Percentiles rank a stretch among this genome's conserved stretches.
Evolutionary conservation across 1,284 basidiomycete species (phyloP).

Genomic region (Volvariella volvacea): DNA sequence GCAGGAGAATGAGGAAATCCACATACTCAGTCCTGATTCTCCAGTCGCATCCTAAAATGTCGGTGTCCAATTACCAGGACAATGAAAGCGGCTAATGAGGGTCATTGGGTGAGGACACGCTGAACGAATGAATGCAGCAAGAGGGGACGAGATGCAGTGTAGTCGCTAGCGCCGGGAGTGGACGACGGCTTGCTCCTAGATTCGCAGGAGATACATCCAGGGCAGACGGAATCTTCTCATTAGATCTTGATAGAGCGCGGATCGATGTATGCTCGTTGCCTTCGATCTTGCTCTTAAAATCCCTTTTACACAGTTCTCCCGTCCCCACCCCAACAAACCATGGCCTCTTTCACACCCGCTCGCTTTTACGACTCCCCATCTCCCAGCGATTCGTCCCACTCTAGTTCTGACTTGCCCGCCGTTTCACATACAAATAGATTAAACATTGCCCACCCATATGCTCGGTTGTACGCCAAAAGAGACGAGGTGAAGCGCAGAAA

Average conservation of each 20-base stretch:
- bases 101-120: too few species aligned
- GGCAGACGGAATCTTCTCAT: background rate
- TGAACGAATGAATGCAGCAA: too few species aligned
- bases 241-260: background rate
- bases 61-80: too few species aligned
- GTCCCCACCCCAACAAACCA: background rate
- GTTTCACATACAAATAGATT: constrained; percentile 14
- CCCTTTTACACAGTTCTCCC: constrained; percentile 1
- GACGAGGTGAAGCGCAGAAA: constrained; percentile 58
- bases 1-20: too few species aligned
- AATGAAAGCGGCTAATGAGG: too few species aligned
- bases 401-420: background rate
- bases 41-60: too few species aligned
- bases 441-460: constrained; percentile 55
- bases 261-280: background rate
- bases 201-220: background rate
- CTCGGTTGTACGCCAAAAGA: constrained; percentile 55
- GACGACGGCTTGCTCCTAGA: background rate
- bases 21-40: too few species aligned
- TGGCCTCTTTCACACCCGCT: background rate
- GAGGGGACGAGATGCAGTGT: too few species aligned
- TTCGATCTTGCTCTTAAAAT: background rate
- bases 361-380: background rate
- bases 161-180: too few species aligned
- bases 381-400: background rate